Base-by-base conservation (phyloP, 2,329 filamentous ascomycete species). In the Fonsecaea monophora region DNA sequence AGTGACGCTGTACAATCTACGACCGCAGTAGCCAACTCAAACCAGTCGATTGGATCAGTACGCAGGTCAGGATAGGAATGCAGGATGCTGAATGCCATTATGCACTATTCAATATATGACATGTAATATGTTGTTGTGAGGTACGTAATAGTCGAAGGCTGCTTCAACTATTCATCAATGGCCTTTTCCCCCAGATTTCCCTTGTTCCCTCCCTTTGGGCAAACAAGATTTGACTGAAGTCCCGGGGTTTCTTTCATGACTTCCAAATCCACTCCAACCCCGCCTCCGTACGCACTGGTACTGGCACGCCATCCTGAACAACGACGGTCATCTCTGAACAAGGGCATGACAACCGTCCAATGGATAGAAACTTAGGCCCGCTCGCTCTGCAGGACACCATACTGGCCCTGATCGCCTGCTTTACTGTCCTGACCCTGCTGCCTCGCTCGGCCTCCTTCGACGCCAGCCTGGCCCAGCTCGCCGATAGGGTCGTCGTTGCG, bases 351-450 rank as follows among this genome's bases (percentile, higher is more conserved):
- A 25, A 25, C 25, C 25, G 25, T 25, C 25, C 25, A 25, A 2
- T 25, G 25, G 1, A 2, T 25, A 25, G 25, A 25, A 25, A 25
- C n/a, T 48, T 48, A 68, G 21, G 68, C 68, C 18, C 64, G 62
- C 63, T 72, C 70, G 53, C 55, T 68, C 15, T 62, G 25, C 62
- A 72, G 53, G 15, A 62, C 70, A 30, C 64, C 68, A 53, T 62
- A 72, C 50, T 64, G 40, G 3, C 66, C 66, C 21, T 60, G 60
- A 15, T 64, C 61, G 42, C 53, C 53, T 5, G 55, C 62, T n/a
- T 21, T 60, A 37, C 57, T 61, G 38, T 75, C 71, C 6, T 75
- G 63, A 18, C 68, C 68, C 71, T 74, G 73, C 64, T 77, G 73
- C 53, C 70, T 68, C 25, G 34, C 59, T 40, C 55, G 54, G 21